Conservation (phyloP, 148 eudicot species). For the Pharnaceum exiguum region DNA sequence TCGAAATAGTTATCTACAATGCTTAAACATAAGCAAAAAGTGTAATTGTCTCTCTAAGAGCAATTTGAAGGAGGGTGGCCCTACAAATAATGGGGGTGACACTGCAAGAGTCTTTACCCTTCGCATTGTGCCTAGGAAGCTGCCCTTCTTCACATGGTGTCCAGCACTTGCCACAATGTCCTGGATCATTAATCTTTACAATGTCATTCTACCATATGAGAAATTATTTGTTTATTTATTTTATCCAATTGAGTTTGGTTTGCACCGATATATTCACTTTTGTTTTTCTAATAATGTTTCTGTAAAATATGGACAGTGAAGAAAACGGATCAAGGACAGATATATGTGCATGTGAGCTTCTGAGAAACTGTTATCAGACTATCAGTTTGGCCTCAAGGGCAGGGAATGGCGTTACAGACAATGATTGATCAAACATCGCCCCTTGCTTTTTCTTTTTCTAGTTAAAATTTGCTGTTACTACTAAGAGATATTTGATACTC, state of each 20-base stretch:
- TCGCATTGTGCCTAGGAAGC: constrained; percentile 16
- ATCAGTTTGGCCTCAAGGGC: not conserved
- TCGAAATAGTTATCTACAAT: too few species aligned
- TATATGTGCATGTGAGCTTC: constrained; percentile 4
- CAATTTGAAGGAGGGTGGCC: not conserved
- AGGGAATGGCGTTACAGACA: constrained; percentile 14
- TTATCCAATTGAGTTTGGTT: not conserved
- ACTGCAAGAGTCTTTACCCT: not conserved
- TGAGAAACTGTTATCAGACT: not conserved
- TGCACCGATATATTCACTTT: not conserved
- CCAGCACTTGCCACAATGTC: constrained; percentile 19
- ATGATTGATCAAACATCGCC: not conserved
- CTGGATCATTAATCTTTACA: constrained; percentile 1
- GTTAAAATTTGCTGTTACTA: too few species aligned
- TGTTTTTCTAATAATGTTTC: not conserved
- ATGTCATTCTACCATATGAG: not conserved
- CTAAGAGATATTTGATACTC: too few species aligned
- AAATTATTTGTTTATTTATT: not conserved
- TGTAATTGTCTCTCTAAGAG: too few species aligned
- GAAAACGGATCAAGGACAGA: not conserved
- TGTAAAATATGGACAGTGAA: not conserved
- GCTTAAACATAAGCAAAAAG: too few species aligned
- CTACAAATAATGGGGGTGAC: constrained; percentile 25
- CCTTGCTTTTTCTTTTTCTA: too few species aligned
- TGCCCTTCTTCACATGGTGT: constrained; percentile 27